Base-by-base conservation (phyloP, 1,139 yeast genomes). In the Magnusiomyces clavatus region DNA sequence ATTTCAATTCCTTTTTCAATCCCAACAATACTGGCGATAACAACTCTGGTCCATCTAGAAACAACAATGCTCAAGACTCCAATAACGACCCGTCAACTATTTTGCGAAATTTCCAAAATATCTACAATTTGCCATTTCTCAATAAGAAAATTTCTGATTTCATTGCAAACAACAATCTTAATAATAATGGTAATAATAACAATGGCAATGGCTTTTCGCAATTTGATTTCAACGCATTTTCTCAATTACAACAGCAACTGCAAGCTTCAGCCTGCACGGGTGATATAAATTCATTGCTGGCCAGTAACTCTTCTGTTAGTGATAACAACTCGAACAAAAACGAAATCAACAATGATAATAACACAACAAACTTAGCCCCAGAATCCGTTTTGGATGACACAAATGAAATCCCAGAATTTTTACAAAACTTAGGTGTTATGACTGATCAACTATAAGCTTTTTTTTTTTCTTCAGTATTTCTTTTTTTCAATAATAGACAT, bases 371-470 rank as follows among this genome's bases (percentile, higher is more conserved):
- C 8, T 8, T 24, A 24, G 31, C 31, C 4, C 31, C 4, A 24
- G 31, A 24, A 24, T 24, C 31, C 8, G 31, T 24, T 24, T 24
- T 24, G 8, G 46, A 43, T 29, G 46, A 29, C 3, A 2, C 46
- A n/a, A 39, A 43, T 35, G 47, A 19, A 6, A 41, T 50, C 35
- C 52, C 52, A 12, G 49, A 50, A 43, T 50, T 50, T 43, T 45
- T 50, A 2, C 48, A 50, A 35, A 50, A 50, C 34, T 45, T 50
- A 20, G 52, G 52, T 2, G 49, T 50, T 5, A 24, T 50, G 38
- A 34, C 43, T 11, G 51, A 29, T 38, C 45, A 39, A 41, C 19
- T 17, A 13, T 19, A 19, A 19, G 20, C 10, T 17, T 42, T 42
- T 24, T 42, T 42, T 6, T 42, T 42, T 17, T 10, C 10, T 11